Base-by-base conservation (phyloP, 2,329 filamentous ascomycete genomes). In the Cryphonectria radicalis region DNA sequence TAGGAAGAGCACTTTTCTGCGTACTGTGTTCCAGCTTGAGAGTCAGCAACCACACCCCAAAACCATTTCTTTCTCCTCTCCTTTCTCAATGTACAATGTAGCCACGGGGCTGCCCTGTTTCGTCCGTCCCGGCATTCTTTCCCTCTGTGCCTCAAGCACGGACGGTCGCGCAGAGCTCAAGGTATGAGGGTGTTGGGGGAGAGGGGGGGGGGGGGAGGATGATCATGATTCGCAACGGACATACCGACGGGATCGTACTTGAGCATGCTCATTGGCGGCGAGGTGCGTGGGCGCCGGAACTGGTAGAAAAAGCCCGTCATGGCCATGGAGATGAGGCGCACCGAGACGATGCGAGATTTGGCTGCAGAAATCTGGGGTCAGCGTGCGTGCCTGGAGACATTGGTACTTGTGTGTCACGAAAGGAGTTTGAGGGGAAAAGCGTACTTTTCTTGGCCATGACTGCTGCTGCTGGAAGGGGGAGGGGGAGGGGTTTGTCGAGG, bases 301-400 rank as follows among this genome's bases (percentile, higher is more conserved):
- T 94, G 97, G 82, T 95, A 95, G 87, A 95, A 99, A 88, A 94
- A 99, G 79, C 96, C 96, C 37, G 96, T 99, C 92, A 97, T 92
- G 81, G 96, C 96, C 96, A 99, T 99, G 74, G 94, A 97, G 81
- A 99, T 87, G 76, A 99, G 92, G 81, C 96, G 95, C 81, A 98
- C 95, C 80, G 93, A 89, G 80, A 99, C 91, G 76, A 95, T 92
- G 81, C 97, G 94, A 79, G 95, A 93, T 87, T 98, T 98, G 73
- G 87, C 94, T 97, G 42, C 28, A 37, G 8, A 42, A n/a, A 62
- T 37, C 11, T 57, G 17, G 67, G n/a, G 64, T 70, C 32, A 67
- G 68, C 42, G 60, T 35, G 32, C 32, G 4, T 25, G 50, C 7
- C 14, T 19, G 25, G 25, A 22, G 59, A 50, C 55, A 6, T 25